Evolutionary conservation across 2,329 filamentous ascomycete species (phyloP), one percentile per base, ranked within the genome.

Genomic region (Fusarium hainanense): DNA sequence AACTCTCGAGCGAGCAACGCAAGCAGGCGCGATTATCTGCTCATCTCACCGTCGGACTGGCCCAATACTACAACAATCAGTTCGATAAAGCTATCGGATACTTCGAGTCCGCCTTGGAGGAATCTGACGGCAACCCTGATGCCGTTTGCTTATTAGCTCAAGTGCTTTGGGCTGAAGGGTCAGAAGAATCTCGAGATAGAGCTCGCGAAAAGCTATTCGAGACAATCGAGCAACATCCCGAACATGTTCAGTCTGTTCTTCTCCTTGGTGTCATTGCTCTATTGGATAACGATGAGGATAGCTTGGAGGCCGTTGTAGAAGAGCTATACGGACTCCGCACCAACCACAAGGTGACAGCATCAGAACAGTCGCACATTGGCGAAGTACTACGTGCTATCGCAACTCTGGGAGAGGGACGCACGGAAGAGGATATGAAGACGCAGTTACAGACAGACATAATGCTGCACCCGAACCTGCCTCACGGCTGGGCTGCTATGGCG

Each of bases 131-230:
- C 40, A 90, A 93, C 66, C 92, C 94, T 0, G 94, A 98, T 75
- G 91, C 95, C 2, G 90, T 94, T 1, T 98, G 94, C 75, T 85
- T 98, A 14, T 85, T 98, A 14, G 92, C 94, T 0, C 93, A 98
- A 79, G 92, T 98, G 0, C 85, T 98, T 1, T 99, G 96, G 95
- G 94, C 94, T 0, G 93, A 93, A 69, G 94, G 93, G 11, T 89
- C 90, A 1, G 88, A 91, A 9, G 85, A 90, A 1, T 92, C 94
- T 58, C 89, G 91, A 48, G 88, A 90, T 51, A 89, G 92, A 66
- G 94, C 95, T 18, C 88, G 93, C 6, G 89, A 92, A 54, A 88
- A 93, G 68, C 85, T 99, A 1, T 95, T 97, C 74, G 90, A 90
- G 16, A 90, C 92, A 37, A 90, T 97, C 14, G 93, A 94, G 73